Percentiles rank a stretch among this genome's conserved stretches.
phyloP scores from a whole-genome alignment of 2,329 filamentous ascomycete genomes.

The Curvularia sp. region DNA sequence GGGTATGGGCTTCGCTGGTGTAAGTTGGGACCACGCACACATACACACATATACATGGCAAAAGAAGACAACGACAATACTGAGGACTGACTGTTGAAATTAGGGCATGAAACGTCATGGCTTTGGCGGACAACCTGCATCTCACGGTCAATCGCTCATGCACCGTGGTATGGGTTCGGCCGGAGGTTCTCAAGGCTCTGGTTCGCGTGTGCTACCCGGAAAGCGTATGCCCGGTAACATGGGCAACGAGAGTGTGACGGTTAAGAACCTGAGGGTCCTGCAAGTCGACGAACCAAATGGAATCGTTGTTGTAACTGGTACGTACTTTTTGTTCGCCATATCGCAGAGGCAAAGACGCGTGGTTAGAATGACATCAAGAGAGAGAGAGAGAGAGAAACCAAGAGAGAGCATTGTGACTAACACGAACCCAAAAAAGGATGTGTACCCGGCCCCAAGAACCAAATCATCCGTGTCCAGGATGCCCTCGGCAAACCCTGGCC shows the following conservation, averaged over 20 bases:
- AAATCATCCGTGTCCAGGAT: conserved; percentile 85
- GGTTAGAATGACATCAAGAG: no score
- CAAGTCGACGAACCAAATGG: conserved; percentile 87
- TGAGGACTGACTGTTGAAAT: conserved; percentile 11
- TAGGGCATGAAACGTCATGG: conserved; percentile 94
- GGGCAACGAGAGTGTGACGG: conserved; percentile 86
- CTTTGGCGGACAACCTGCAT: conserved; percentile 85
- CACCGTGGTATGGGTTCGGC: conserved; percentile 91
- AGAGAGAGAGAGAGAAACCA: not conserved
- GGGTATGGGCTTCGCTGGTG: conserved; percentile 91
- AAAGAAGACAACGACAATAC: no score
- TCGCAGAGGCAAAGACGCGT: no score
- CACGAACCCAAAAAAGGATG: conserved; percentile 56
- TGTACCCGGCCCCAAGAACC: conserved; percentile 87
- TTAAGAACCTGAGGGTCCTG: conserved; percentile 89
- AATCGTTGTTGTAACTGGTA: conserved; percentile 85
- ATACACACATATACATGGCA: no score
- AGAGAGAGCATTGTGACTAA: conserved; percentile 6
- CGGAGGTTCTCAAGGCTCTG: conserved; percentile 88
- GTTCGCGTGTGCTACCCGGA: conserved; percentile 89
- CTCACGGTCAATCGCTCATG: conserved; percentile 93
- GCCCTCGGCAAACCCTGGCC: conserved; percentile 87
- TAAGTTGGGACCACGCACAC: conserved; percentile 41
- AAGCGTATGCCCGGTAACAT: conserved; percentile 99
- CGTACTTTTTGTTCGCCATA: no score